Evolutionary conservation across 2,329 filamentous ascomycete species (phyloP).

Genomic region (Fusarium sp.): DNA sequence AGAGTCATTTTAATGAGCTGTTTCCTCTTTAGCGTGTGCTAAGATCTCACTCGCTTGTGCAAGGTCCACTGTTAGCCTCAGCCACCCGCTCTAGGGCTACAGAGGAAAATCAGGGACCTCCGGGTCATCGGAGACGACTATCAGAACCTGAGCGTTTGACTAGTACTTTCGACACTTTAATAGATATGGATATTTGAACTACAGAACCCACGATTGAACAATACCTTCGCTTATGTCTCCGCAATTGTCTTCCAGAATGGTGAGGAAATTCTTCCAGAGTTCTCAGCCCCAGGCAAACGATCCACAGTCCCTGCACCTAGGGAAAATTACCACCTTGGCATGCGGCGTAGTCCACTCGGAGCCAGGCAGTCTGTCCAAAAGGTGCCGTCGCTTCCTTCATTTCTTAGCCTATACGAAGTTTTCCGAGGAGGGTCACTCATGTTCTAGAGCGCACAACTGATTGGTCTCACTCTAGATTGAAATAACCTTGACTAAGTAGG

Average conservation of each 20-base stretch:
- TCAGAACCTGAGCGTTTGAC: rapidly evolving
- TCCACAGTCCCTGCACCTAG: not conserved
- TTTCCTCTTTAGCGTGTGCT: not conserved
- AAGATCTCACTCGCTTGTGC: not conserved
- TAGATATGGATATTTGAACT: not conserved
- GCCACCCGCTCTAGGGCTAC: not conserved
- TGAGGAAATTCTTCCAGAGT: rapidly evolving
- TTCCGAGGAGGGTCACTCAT: not conserved
- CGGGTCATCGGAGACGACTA: not conserved
- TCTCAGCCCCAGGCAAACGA: not conserved
- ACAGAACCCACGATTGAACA: not conserved
- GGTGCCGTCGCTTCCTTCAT: not conserved
- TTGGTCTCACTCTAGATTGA: rapidly evolving
- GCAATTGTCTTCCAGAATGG: rapidly evolving
- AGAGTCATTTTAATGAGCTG: not conserved
- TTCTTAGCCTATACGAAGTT: not conserved
- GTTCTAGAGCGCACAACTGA: not conserved
- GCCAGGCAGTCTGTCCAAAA: not conserved
- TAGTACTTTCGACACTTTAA: no score
- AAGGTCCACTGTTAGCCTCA: not conserved
- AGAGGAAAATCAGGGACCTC: not conserved
- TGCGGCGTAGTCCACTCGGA: not conserved
- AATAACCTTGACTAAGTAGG: not conserved
- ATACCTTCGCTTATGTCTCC: rapidly evolving
- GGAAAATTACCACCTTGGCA: not conserved